These are phyloP conservation scores for Talaromyces rugulosus DNA, from an alignment of 2,329 filamentous ascomycete genomes.

Conservation along the genomic window DNA sequence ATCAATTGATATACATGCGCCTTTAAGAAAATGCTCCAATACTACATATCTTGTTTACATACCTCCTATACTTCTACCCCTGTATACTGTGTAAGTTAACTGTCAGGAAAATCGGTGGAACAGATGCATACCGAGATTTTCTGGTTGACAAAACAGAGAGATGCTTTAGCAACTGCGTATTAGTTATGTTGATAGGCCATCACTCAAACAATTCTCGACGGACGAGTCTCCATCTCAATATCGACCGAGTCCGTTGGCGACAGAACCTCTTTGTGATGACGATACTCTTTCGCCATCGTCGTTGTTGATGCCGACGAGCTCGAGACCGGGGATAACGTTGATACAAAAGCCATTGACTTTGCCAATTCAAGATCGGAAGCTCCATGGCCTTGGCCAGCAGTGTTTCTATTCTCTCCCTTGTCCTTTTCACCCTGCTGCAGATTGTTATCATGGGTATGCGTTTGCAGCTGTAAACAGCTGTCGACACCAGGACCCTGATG, in stretches of 20 bases:
- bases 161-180: neutral
- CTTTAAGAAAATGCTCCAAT: neutral
- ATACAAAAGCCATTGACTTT: neutral
- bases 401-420: neutral
- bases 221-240: conserved; percentile 2
- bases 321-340: neutral
- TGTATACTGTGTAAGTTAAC: neutral
- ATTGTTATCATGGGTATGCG: neutral
- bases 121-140: neutral
- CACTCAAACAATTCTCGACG: neutral
- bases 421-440: neutral
- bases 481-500: neutral
- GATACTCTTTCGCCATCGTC: neutral
- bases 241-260: neutral
- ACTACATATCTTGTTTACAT: neutral
- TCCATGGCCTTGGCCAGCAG: neutral
- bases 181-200: neutral
- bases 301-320: neutral
- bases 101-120: neutral
- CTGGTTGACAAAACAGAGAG: neutral
- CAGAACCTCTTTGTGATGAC: neutral
- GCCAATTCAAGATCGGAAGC: neutral
- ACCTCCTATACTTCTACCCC: neutral
- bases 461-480: conserved; percentile 9
- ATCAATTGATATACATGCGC: neutral